Evolutionary conservation across 1,139 yeast species (phyloP).

Genomic region (Sugiyamaella pinicola): DNA sequence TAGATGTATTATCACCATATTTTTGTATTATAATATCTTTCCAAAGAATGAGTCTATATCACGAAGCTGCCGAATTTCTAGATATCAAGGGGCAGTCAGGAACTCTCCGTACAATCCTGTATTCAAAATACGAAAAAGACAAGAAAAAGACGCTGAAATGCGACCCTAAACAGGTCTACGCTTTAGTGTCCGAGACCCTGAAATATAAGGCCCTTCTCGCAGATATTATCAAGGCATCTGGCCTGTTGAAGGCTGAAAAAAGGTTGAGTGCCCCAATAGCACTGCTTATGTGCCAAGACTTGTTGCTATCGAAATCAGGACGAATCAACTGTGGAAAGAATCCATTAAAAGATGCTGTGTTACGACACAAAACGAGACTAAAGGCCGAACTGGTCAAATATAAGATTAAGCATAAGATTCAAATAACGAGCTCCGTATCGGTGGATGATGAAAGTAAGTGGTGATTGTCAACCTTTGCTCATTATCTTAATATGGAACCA

Average conservation of each 20-base stretch:
- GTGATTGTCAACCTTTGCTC: slow-evolving; percentile 1
- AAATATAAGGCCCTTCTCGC: slow-evolving; percentile 65
- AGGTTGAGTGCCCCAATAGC: slow-evolving; percentile 53
- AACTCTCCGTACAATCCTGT: slow-evolving; percentile 68
- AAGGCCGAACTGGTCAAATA: slow-evolving; percentile 80
- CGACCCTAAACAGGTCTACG: slow-evolving; percentile 81
- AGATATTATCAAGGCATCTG: slow-evolving; percentile 65
- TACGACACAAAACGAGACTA: slow-evolving; percentile 75
- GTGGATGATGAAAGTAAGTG: slow-evolving; percentile 45
- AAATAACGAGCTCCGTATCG: slow-evolving; percentile 51
- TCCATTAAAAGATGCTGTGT: slow-evolving; percentile 77
- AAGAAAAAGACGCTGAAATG: slow-evolving; percentile 49
- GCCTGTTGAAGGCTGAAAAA: slow-evolving; percentile 55
- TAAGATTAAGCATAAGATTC: slow-evolving; percentile 67
- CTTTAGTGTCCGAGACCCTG: slow-evolving; percentile 76
- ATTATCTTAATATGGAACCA: neutral
- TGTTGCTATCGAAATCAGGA: slow-evolving; percentile 72
- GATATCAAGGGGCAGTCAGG: slow-evolving; percentile 51
- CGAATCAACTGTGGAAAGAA: slow-evolving; percentile 89
- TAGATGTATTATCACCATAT: neutral
- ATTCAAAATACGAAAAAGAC: slow-evolving; percentile 50
- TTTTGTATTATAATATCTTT: neutral
- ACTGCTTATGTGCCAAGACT: slow-evolving; percentile 74
- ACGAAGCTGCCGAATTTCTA: slow-evolving; percentile 44
- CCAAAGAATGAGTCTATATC: slow-evolving; percentile 42